Evolutionary conservation across 352 stramenopile species (phyloP), one percentile per base, ranked within the genome.

Genomic region (Aphanomyces invadans): DNA sequence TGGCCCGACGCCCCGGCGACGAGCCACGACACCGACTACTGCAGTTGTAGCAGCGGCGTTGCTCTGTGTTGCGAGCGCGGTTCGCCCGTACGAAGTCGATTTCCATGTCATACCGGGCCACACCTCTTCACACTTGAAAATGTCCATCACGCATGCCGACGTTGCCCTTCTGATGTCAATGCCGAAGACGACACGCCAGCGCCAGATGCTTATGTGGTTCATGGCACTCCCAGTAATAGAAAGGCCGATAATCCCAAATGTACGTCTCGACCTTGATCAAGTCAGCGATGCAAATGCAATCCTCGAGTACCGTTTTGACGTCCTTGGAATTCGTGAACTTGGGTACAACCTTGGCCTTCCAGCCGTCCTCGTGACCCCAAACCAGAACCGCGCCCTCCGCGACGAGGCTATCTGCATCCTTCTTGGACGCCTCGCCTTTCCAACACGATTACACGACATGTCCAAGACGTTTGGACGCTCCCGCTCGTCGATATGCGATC

Each of bases 321-420:
- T 62, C 26, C 1, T 42, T 0, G 53, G 53, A 15, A 62, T 62
- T 46, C 7, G 25, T 12, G 11, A 33, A 0, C n/a, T 62, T 11
- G 53, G 53, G 15, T 39, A 23, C 10, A 12, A 38, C 9, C 4
- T 60, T 32, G 23, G 51, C 36, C 25, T 62, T 7, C 53, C 53
- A 12, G 11, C 25, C 23, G 53, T 62, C 5, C 17, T 62, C 28
- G 21, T 62, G 4, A 62, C 53, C 11, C 12, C 9, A 19, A 12
- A 46, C 4, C 53, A 31, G 0, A 29, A 62, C 23, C 53, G 53
- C 23, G 45, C 23, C 17, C 2, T 38, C 53, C 23, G 55, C 1
- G 56, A 56, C 9, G 65, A 71, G 48, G 54, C 44, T 0, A 15
- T 71, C 2, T 71, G 65, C 48, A 67, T 66, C 17, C 39, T 71